Conservation (phyloP, 129 eudicot species). For the Chrysanthemum makinoi region DNA sequence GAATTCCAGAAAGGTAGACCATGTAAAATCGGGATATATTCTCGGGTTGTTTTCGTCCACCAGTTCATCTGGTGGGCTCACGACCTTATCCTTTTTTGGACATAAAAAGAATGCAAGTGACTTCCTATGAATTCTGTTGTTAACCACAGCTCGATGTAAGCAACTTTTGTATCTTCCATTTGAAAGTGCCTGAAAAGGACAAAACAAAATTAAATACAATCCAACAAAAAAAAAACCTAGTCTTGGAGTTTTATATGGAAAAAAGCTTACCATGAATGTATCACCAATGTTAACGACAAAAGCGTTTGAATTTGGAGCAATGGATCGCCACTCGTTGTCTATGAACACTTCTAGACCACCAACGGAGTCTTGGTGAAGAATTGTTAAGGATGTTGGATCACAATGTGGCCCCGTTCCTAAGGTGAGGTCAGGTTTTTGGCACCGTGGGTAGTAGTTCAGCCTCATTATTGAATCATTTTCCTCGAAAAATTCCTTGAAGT, state of each 20-base stretch:
- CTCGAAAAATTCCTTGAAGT: conserved; percentile 48
- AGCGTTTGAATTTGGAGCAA: conserved; percentile 46
- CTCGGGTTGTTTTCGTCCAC: conserved; percentile 53
- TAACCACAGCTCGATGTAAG: conserved; percentile 74
- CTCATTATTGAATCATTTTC: conserved; percentile 62
- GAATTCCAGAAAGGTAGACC: conserved; percentile 53
- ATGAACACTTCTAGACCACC: conserved; percentile 69
- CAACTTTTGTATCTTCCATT: conserved; percentile 68
- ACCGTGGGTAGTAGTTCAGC: conserved; percentile 67
- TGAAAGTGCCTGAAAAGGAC: conserved; percentile 55
- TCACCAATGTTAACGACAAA: conserved; percentile 65
- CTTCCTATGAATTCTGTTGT: conserved; percentile 51
- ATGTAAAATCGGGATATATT: conserved; percentile 63
- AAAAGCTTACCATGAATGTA: conserved; percentile 57
- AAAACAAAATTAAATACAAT: not conserved
- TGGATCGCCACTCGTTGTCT: conserved; percentile 60
- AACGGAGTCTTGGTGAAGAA: conserved; percentile 66
- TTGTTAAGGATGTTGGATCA: conserved; percentile 68
- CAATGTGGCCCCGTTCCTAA: conserved; percentile 80
- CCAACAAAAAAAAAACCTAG: conserved; percentile 11
- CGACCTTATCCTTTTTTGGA: conserved; percentile 58
- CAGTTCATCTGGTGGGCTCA: conserved; percentile 56
- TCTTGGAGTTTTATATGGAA: not conserved
- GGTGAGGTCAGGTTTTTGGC: conserved; percentile 63
- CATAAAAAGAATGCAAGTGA: conserved; percentile 62